Conservation (phyloP, 2,329 filamentous ascomycete species). For the Xylariaceae sp. region DNA sequence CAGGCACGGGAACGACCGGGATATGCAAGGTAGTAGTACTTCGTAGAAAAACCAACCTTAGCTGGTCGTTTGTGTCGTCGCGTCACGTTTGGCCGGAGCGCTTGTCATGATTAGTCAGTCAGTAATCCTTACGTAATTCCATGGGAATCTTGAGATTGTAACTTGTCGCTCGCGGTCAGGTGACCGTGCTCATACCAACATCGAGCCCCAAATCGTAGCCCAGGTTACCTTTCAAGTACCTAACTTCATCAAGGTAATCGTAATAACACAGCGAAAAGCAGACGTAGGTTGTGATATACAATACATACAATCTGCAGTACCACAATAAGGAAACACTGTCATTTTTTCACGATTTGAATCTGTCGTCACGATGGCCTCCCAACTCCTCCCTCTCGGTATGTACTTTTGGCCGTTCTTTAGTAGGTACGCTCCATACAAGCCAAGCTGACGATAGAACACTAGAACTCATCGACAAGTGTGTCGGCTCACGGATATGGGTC, state of each 20-base stretch:
- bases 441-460: constrained; percentile 16
- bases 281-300: background rate
- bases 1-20: no score
- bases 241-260: background rate
- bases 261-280: background rate
- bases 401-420: background rate
- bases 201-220: background rate
- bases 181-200: background rate
- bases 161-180: background rate
- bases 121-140: background rate
- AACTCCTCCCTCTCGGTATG: constrained; percentile 66
- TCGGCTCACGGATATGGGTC: constrained; percentile 96
- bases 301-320: background rate
- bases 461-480: constrained; percentile 99
- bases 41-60: no score
- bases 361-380: constrained; percentile 56
- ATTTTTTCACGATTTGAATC: background rate
- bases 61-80: no score
- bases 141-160: background rate
- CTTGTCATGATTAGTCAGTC: background rate
- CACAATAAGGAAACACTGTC: background rate
- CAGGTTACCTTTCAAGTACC: background rate
- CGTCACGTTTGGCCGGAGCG: no score
- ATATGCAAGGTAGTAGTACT: no score
- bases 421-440: background rate